These are phyloP conservation scores for Colletotrichum sp. DNA, from an alignment of 2,329 filamentous ascomycete genomes.

Conservation along the genomic window DNA sequence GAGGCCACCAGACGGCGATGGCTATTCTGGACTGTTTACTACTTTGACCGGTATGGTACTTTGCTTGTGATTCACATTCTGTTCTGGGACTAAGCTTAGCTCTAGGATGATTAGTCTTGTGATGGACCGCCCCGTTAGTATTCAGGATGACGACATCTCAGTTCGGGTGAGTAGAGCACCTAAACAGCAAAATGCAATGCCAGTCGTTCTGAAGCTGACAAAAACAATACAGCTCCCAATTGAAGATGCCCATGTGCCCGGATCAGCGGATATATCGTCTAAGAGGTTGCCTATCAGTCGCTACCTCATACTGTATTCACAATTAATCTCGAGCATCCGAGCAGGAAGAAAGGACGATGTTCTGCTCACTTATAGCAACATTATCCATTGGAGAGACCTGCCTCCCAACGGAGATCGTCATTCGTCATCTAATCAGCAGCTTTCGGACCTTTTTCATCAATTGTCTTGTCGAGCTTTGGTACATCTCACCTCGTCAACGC, in stretches of 20 bases:
- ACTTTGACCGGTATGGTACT: not conserved
- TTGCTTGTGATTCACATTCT: not conserved
- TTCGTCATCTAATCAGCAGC: not conserved
- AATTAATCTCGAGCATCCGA: constrained; percentile 5
- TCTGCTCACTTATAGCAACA: constrained; percentile 1
- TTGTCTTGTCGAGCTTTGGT: not conserved
- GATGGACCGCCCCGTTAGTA: constrained; percentile 14
- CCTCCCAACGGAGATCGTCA: not conserved
- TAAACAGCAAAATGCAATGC: not conserved
- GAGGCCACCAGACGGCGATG: not conserved
- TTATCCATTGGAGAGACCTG: constrained; percentile 11
- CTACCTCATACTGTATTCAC: not conserved
- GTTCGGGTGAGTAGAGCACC: not conserved
- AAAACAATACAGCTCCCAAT: not conserved
- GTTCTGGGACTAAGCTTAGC: not conserved
- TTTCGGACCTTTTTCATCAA: not conserved
- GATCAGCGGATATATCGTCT: not conserved
- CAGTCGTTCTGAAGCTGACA: not conserved
- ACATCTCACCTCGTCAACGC: not conserved
- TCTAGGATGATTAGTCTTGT: not conserved
- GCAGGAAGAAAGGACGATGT: not conserved
- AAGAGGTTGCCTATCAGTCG: not conserved
- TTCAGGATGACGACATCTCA: constrained; percentile 14
- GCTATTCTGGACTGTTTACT: constrained; percentile 18
- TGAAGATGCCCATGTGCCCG: not conserved